phyloP scores from a whole-genome alignment of 371 early-diverging fungal genomes.

The Mortierella sp. region DNA sequence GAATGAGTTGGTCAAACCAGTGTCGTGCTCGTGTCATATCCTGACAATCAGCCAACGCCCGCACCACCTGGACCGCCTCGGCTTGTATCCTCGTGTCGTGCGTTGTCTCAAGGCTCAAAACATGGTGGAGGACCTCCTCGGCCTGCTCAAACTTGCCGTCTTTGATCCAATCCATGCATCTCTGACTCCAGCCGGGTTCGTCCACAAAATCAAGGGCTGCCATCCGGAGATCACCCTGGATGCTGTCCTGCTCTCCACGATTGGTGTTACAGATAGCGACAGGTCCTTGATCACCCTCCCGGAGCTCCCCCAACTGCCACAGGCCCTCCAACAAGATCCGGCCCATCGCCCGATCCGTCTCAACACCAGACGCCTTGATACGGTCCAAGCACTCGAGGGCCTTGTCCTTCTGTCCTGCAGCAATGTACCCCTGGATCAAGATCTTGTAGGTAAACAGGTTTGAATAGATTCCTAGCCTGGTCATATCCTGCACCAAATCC shows the following conservation, averaged over 20 bases:
- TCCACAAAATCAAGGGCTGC: slow-evolving; percentile 16
- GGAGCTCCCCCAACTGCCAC: slow-evolving; percentile 25
- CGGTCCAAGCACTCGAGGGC: slow-evolving; percentile 38
- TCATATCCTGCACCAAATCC: slow-evolving; percentile 41
- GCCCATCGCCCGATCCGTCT: slow-evolving; percentile 44
- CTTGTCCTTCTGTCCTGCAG: slow-evolving; percentile 34
- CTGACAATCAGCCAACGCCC: slow-evolving; percentile 25
- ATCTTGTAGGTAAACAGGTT: slow-evolving; percentile 51
- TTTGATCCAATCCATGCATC: slow-evolving; percentile 32
- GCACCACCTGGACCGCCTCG: slow-evolving; percentile 27
- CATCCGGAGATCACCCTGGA: background rate
- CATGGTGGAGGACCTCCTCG: slow-evolving; percentile 37
- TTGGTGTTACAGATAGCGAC: slow-evolving; percentile 10
- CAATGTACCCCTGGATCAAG: slow-evolving; percentile 42
- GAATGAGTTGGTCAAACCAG: slow-evolving; percentile 34
- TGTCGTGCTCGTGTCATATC: slow-evolving; percentile 41
- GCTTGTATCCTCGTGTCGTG: background rate
- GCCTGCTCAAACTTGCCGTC: slow-evolving; percentile 22
- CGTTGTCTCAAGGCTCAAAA: background rate
- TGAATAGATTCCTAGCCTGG: slow-evolving; percentile 20
- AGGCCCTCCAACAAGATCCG: slow-evolving; percentile 38
- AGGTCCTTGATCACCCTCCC: slow-evolving; percentile 32
- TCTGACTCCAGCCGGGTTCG: slow-evolving; percentile 36
- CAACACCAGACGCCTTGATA: slow-evolving; percentile 35
- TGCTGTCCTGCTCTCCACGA: slow-evolving; percentile 3